Evolutionary conservation across 2,329 filamentous ascomycete species (phyloP), one percentile per base, ranked within the genome.

Genomic region (Bipolaris bicolor): DNA sequence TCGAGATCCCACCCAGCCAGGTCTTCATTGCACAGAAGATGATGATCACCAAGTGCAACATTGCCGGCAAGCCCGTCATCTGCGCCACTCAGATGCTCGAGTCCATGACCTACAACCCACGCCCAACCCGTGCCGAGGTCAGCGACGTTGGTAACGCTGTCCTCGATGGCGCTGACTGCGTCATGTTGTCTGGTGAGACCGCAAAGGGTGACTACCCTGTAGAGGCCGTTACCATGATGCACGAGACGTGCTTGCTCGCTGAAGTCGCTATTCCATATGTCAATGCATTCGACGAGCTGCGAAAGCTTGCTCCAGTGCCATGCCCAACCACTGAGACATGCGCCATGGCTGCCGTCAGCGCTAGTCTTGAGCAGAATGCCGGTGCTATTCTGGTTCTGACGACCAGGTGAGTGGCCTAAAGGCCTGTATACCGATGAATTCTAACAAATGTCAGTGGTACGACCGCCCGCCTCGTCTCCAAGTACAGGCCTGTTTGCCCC

Each of bases 11-110:
- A 48, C 94, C 95, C 61, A 92, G 94, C 65, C 95, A 99, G 85
- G 95, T 99, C 67, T 99, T 99, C 81, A 92, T 96, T 69, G 95
- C 95, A 55, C 95, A 99, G 86, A 99, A 99, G 90, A 99, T 99
- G 91, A 93, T 99, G 87, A 99, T 99, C 80, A 93, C 95, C 81
- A 98, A 98, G 89, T 99, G 95, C 88, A 99, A 99, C 85, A 88
- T 97, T 76, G 93, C 92, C 69, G 95, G 95, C 81, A 99, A 99
- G 87, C 95, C 95, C 68, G 93, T 94, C 79, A 97, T 99, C 78
- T 98, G 94, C 81, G 95, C 95, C 59, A 99, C 95, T 39, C 95
- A 99, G 85, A 99, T 99, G 95, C 87, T 99, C 69, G 95, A 99
- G 87, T 97, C 92, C 68, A 99, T 99, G 95, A 99, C 97, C 80